Base-by-base conservation (phyloP, 495 filamentous ascomycete genomes). In the Paragyromitra xinjiangensis region DNA sequence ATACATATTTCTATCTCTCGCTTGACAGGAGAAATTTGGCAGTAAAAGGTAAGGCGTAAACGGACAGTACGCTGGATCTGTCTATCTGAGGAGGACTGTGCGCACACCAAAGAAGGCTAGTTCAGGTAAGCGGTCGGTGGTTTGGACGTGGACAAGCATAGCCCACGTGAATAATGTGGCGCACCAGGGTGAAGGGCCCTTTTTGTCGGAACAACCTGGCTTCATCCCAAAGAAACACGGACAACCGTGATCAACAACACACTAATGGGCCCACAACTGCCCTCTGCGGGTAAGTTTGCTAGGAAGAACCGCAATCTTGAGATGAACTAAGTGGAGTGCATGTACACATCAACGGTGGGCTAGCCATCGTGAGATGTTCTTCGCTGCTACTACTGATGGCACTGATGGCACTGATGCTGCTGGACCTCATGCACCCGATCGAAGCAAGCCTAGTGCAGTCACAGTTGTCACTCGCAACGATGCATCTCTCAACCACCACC, bases 11-110 rank as follows among this genome's bases (percentile, higher is more conserved):
- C 68, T 65, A 56, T 78, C 75, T 79, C 75, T 77, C 77, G 77
- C 74, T 78, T 79, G 77, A 53, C 75, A 71, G 48, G 29, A 53
- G 51, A 48, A 71, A 61, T 51, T 69, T 64, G 74, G 77, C 77
- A 79, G 78, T 69, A 78, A 79, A 58, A 79, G 77, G 77, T 79
- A 79, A 79, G 77, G 77, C 67, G 77, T 73, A 79, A 79, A 79
- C 61, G 77, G 77, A 56, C 58, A 77, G 74, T 72, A 78, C 61
- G 39, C 74, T 78, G 77, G 37, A 79, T 79, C 74, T 79, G 67
- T 78, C 77, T 71, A 78, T 79, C 74, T 71, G 66, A 78, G 77
- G 75, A 69, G 77, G 77, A 79, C 77, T 78, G 77, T 79, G 77
- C 77, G 58, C 74, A 69, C 45, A 26, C 78, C 77, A 64, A 69